Evolutionary conservation across 495 filamentous ascomycete species (phyloP).

Genomic region (Clohesyomyces aquaticus): DNA sequence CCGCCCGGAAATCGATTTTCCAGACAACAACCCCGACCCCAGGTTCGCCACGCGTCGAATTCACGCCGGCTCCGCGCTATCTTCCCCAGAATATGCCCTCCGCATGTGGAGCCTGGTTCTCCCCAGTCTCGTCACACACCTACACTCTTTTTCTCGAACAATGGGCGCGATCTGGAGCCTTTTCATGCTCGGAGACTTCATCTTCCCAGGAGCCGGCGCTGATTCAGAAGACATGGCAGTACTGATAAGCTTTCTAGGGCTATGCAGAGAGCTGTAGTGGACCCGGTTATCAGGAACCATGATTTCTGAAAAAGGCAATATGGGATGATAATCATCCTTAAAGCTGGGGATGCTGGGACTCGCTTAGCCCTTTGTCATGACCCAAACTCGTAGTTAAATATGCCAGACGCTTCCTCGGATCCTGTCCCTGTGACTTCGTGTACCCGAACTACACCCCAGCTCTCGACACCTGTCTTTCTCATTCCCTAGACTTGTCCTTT

Average conservation of each 20-base stretch:
- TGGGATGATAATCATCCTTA: slow-evolving; percentile 19
- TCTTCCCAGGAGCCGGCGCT: not conserved
- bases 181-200: not conserved
- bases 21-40: slow-evolving; percentile 5
- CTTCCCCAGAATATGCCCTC: slow-evolving; percentile 7
- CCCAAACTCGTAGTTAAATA: not conserved
- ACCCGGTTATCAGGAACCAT: slow-evolving; percentile 11
- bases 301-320: not conserved
- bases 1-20: slow-evolving; percentile 19
- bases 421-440: slow-evolving; percentile 23
- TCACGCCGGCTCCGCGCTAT: slow-evolving; percentile 3
- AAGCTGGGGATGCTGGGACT: slow-evolving; percentile 2
- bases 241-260: slow-evolving; percentile 7
- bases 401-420: not conserved
- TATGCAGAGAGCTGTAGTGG: not conserved
- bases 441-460: slow-evolving; percentile 1
- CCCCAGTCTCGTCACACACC: too few species aligned
- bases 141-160: too few species aligned
- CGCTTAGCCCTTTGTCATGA: slow-evolving; percentile 1
- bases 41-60: not conserved
- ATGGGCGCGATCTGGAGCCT: not conserved
- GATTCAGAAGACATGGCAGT: not conserved
- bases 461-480: not conserved
- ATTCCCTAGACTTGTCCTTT: not conserved
- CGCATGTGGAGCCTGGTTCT: slow-evolving; percentile 13